Evolutionary conservation across 768 basidiomycete genomes (phyloP).

Genomic region (Mycena epipterygia): DNA sequence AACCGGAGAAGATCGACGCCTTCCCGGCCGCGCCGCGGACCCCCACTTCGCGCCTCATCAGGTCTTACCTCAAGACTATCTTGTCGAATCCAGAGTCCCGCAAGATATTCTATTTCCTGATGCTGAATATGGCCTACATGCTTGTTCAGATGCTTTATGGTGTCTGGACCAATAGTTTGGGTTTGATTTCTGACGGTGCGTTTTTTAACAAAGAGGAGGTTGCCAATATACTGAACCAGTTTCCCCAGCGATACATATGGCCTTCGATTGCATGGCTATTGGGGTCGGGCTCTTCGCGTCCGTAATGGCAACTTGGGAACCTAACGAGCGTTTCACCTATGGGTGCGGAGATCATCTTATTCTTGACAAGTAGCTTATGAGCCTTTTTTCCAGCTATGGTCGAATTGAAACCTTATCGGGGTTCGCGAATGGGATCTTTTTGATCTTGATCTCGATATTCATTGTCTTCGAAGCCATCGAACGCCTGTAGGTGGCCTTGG

Average conservation of each 20-base stretch:
- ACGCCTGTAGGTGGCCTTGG: slow-evolving; percentile 72
- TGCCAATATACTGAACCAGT: background rate
- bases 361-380: background rate
- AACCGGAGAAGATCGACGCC: slow-evolving; percentile 60
- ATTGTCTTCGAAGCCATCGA: slow-evolving; percentile 99
- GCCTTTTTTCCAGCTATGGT: slow-evolving; percentile 77
- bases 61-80: slow-evolving; percentile 89
- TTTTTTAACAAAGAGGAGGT: slow-evolving; percentile 14
- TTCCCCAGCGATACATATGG: slow-evolving; percentile 94
- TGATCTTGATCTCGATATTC: slow-evolving; percentile 95
- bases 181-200: slow-evolving; percentile 96
- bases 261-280: slow-evolving; percentile 98
- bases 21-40: slow-evolving; percentile 61
- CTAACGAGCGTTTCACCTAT: slow-evolving; percentile 95
- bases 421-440: slow-evolving; percentile 96
- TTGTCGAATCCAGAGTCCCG: slow-evolving; percentile 92
- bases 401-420: slow-evolving; percentile 98
- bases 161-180: slow-evolving; percentile 97
- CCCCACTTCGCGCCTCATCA: slow-evolving; percentile 66
- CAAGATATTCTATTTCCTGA: slow-evolving; percentile 96
- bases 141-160: slow-evolving; percentile 97
- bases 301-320: slow-evolving; percentile 98
- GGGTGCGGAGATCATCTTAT: slow-evolving; percentile 66
- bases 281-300: slow-evolving; percentile 95
- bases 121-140: slow-evolving; percentile 97